These are phyloP conservation scores for Fusarium sp. DNA, from an alignment of 2,329 filamentous ascomycete genomes.

Conservation along the genomic window DNA sequence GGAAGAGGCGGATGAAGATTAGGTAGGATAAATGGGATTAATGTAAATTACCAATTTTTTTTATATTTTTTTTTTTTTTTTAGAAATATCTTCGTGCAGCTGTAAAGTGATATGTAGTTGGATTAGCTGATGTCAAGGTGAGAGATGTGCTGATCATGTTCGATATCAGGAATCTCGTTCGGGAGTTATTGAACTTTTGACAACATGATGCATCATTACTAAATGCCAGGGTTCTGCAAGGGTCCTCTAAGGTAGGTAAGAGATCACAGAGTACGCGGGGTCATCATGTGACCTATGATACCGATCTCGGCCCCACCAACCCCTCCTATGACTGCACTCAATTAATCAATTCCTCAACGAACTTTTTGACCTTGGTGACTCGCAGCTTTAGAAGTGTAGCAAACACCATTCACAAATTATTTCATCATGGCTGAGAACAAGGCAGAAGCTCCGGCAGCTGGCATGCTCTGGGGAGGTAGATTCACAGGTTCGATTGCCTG, in stretches of 20 bases:
- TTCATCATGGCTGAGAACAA: slow-evolving; percentile 4
- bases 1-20: slow-evolving; percentile 43
- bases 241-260: too few relatives aligned
- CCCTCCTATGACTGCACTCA: too few relatives aligned
- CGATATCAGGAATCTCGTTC: slow-evolving; percentile 22
- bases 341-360: too few relatives aligned
- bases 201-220: slow-evolving; percentile 1
- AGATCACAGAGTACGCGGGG: too few relatives aligned
- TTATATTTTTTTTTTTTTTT: background rate
- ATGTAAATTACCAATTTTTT: background rate
- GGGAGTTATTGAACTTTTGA: slow-evolving; percentile 14
- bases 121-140: slow-evolving; percentile 29
- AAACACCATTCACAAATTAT: background rate
- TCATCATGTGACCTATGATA: too few relatives aligned
- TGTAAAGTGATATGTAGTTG: slow-evolving; percentile 25
- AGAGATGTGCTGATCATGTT: slow-evolving; percentile 26
- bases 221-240: too few relatives aligned
- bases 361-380: too few relatives aligned
- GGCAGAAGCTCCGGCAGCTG: background rate
- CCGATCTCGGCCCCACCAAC: too few relatives aligned
- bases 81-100: slow-evolving; percentile 15
- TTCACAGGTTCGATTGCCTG: background rate
- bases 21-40: slow-evolving; percentile 1
- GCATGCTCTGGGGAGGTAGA: slow-evolving; percentile 54
- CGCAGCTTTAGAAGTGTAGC: too few relatives aligned